A percentile compares a stretch with the other conserved stretches of the same genome.
phyloP scores from a whole-genome alignment of 2,329 filamentous ascomycete species.

The Cladosporium sp. region DNA sequence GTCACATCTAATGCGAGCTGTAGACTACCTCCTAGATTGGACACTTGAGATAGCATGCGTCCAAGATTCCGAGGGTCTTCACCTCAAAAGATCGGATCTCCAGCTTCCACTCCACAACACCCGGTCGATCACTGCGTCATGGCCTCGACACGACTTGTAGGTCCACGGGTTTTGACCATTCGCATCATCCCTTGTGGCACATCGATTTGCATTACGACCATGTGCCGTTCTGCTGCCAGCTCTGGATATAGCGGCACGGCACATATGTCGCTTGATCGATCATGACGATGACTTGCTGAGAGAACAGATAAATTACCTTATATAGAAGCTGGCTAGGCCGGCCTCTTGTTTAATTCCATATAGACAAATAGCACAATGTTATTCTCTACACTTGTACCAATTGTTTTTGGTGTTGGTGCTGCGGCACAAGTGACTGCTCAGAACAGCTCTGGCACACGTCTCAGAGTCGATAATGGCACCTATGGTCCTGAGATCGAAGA shows the following conservation, averaged over 20 bases:
- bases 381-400: not conserved
- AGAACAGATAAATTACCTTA: not conserved
- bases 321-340: not conserved
- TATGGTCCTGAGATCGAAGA: constrained; percentile 53
- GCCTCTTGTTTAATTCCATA: not conserved
- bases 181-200: not conserved
- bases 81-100: not conserved
- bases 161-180: not conserved
- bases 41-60: not conserved
- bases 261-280: not conserved
- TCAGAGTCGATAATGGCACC: constrained; percentile 51
- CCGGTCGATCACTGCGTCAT: constrained; percentile 16
- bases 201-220: not conserved
- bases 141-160: not conserved
- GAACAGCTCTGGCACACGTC: constrained; percentile 36
- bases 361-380: constrained; percentile 1
- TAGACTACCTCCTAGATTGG: too few species aligned
- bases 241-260: constrained; percentile 6
- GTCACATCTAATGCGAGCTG: too few species aligned
- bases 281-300: not conserved
- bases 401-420: constrained; percentile 20
- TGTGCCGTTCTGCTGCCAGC: not conserved
- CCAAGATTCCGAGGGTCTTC: not conserved
- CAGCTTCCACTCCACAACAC: constrained; percentile 10
- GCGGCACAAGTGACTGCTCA: constrained; percentile 28